Evolutionary conservation across 176 grass and related monocot genomes (phyloP).

Genomic region (Triticum timopheevii): DNA sequence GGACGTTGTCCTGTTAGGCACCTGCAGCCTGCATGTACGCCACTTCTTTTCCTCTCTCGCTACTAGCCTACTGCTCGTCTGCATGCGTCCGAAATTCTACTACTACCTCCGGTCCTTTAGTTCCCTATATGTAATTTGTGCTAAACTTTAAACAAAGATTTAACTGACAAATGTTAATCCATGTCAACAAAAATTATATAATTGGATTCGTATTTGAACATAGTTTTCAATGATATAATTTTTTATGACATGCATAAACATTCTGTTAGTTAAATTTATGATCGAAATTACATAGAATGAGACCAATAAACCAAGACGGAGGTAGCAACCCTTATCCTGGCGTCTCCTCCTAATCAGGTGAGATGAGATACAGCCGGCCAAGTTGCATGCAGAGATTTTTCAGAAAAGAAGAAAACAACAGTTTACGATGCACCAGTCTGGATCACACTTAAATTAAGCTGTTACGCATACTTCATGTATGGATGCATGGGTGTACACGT

Average conservation of each 20-base stretch:
- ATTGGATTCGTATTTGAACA: no score
- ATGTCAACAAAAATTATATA: no score
- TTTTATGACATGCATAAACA: no score
- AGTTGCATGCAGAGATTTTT: background rate
- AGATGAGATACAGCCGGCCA: background rate
- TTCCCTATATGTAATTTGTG: no score
- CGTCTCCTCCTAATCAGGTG: background rate
- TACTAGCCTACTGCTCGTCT: no score
- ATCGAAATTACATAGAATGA: no score
- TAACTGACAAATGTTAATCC: no score
- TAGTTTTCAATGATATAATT: no score
- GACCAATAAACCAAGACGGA: no score
- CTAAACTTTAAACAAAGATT: no score
- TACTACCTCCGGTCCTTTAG: no score
- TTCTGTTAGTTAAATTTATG: no score
- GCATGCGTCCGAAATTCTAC: background rate
- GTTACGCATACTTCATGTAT: background rate
- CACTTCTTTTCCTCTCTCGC: background rate
- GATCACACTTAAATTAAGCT: conserved; percentile 5
- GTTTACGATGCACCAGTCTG: conserved; percentile 22
- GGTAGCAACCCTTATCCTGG: background rate
- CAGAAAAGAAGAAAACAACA: background rate
- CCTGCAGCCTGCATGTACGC: background rate
- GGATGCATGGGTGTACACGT: background rate
- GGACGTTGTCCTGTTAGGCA: conserved; percentile 44